Conservation (phyloP, 441 rosid genomes). For the Erodium texanum region DNA sequence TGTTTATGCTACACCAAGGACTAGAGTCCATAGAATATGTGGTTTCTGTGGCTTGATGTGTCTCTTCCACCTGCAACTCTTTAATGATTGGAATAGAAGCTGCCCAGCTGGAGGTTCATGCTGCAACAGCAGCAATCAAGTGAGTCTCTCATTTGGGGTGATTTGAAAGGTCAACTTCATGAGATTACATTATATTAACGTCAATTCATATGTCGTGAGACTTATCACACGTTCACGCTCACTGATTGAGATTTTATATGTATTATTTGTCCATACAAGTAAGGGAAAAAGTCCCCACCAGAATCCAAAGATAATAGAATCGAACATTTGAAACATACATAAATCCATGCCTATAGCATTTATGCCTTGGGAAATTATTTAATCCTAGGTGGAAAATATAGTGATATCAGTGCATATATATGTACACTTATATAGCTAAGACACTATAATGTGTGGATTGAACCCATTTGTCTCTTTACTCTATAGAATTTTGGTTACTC, state of each 20-base stretch:
- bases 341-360: no score
- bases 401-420: background rate
- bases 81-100: background rate
- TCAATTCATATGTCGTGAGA: background rate
- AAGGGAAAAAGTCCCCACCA: no score
- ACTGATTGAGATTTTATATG: background rate
- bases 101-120: background rate
- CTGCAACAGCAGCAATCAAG: background rate
- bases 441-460: background rate
- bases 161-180: no score
- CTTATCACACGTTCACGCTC: background rate
- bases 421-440: background rate
- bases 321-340: no score
- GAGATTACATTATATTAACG: background rate
- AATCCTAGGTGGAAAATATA: background rate
- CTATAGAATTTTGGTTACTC: conserved; percentile 24
- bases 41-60: background rate
- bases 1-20: background rate
- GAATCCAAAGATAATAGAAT: no score
- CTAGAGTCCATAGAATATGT: conserved; percentile 1
- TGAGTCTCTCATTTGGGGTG: background rate
- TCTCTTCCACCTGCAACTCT: background rate
- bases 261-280: no score
- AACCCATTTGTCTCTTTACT: background rate
- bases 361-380: no score